Conservation (phyloP, 73 alveolate species). For the Tetrahymena borealis region DNA sequence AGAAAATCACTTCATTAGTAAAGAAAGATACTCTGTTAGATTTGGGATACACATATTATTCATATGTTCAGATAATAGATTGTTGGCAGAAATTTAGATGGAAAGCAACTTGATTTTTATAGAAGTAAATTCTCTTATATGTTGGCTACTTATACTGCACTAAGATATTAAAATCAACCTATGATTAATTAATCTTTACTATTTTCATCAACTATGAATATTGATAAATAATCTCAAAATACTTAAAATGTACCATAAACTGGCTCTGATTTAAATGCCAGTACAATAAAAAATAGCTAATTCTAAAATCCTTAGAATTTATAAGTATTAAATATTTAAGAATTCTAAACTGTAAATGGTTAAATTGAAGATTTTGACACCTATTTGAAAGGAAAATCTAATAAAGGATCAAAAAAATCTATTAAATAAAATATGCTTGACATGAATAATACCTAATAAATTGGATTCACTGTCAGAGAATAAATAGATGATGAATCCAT, state of each 20-base stretch:
- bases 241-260: not conserved
- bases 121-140: not conserved
- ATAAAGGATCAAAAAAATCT: not conserved
- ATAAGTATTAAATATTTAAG: not conserved
- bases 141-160: not conserved
- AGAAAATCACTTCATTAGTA: not conserved
- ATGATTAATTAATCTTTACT: not conserved
- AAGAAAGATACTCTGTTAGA: not conserved
- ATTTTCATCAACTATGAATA: too few relatives aligned
- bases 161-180: not conserved
- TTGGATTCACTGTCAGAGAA: not conserved
- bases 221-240: not conserved
- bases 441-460: not conserved
- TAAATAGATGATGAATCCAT: not conserved
- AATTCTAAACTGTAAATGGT: not conserved
- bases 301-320: not conserved
- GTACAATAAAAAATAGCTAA: not conserved
- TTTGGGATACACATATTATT: not conserved
- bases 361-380: not conserved
- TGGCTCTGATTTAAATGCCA: not conserved
- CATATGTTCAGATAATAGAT: not conserved
- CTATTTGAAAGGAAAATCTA: not conserved
- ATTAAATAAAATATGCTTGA: not conserved
- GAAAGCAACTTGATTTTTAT: not conserved
- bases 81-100: not conserved